Conservation (phyloP, 78 protist genomes). For the Dictyostelium firmibasis region DNA sequence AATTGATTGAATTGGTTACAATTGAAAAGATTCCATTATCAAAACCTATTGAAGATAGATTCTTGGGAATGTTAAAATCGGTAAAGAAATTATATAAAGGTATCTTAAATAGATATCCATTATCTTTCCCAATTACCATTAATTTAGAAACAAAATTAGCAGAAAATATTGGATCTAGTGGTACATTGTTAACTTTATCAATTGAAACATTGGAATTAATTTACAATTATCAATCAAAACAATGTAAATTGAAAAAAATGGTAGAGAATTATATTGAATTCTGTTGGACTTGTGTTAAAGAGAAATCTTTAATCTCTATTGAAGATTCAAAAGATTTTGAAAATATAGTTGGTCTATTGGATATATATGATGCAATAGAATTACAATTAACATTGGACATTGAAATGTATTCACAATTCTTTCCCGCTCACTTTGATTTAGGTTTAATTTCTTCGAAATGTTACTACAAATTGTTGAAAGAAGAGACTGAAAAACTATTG, state of each 20-base stretch:
- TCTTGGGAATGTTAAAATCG: background rate
- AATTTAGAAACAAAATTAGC: background rate
- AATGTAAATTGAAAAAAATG: background rate
- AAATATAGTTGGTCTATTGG: conserved; percentile 37
- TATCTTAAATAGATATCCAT: background rate
- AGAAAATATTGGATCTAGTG: background rate
- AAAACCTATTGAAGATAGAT: background rate
- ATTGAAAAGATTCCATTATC: background rate
- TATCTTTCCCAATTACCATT: conserved; percentile 30
- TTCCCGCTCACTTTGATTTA: background rate
- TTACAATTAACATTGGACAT: conserved; percentile 20
- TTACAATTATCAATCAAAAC: background rate
- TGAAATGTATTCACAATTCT: conserved; percentile 28
- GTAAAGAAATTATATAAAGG: background rate
- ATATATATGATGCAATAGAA: conserved; percentile 47
- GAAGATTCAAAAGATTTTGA: conserved; percentile 27
- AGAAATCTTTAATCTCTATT: conserved; percentile 7
- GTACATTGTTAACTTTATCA: conserved; percentile 15
- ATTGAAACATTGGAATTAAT: background rate
- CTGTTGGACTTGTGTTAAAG: conserved; percentile 21
- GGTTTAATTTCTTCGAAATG: background rate
- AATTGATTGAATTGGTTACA: background rate
- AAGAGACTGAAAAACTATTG: conserved; percentile 1
- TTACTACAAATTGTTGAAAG: conserved; percentile 13
- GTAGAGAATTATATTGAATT: conserved; percentile 7